Conservation (phyloP, 2,329 filamentous ascomycete genomes). For the Aspergillus sp. region DNA sequence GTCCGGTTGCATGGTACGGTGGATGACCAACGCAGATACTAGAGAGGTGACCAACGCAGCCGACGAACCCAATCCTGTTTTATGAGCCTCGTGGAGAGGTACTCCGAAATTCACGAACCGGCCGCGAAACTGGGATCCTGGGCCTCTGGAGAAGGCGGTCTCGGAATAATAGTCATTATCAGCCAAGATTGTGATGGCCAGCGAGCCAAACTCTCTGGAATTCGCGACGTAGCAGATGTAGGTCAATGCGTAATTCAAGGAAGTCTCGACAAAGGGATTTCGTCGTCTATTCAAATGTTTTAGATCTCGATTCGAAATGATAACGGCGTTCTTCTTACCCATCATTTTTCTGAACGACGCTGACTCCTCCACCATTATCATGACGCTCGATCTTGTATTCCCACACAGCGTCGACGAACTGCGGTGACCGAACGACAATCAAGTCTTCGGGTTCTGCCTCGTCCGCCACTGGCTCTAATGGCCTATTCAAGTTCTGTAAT, state of each 20-base stretch:
- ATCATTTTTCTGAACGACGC: slow-evolving; percentile 57
- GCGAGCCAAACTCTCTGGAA: slow-evolving; percentile 52
- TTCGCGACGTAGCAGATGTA: slow-evolving; percentile 54
- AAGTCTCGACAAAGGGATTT: slow-evolving; percentile 90
- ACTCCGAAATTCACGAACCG: slow-evolving; percentile 72
- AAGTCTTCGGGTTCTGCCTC: slow-evolving; percentile 56
- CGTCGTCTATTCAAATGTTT: slow-evolving; percentile 38
- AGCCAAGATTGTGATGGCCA: slow-evolving; percentile 77
- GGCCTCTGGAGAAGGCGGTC: slow-evolving; percentile 37
- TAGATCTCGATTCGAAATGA: slow-evolving; percentile 4
- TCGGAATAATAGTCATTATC: slow-evolving; percentile 96
- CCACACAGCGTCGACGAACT: slow-evolving; percentile 84
- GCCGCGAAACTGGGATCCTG: slow-evolving; percentile 21
- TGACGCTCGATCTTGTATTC: slow-evolving; percentile 69
- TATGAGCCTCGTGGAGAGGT: slow-evolving; percentile 70
- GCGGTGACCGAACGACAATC: slow-evolving; percentile 82
- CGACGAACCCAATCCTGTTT: slow-evolving; percentile 91
- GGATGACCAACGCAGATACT: slow-evolving; percentile 44
- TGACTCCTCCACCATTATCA: slow-evolving; percentile 66
- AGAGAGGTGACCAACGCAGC: slow-evolving; percentile 88
- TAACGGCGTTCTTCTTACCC: slow-evolving; percentile 21
- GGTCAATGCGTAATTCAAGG: slow-evolving; percentile 76
- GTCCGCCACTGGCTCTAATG: slow-evolving; percentile 13
- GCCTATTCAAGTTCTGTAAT: slow-evolving; percentile 7
- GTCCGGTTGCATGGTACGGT: slow-evolving; percentile 36